phyloP scores from a whole-genome alignment of 805 yeast genomes.

The Pichia thaimueangensis region DNA sequence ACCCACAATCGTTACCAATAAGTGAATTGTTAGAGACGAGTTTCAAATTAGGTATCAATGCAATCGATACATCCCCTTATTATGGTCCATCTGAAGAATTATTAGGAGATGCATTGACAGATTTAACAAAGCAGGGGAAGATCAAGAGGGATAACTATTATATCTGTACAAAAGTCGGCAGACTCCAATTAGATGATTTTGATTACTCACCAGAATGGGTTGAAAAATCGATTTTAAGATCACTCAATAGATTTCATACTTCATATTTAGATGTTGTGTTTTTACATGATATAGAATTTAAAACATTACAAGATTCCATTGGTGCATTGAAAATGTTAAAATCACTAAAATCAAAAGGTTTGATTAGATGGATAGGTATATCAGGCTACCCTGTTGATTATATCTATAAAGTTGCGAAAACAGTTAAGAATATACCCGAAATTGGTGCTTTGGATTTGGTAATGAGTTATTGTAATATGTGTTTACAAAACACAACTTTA shows the following conservation, averaged over 20 bases:
- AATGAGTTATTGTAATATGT: conserved; percentile 74
- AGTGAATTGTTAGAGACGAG: conserved; percentile 52
- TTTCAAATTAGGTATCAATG: conserved; percentile 60
- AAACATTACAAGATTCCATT: conserved; percentile 43
- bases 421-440: conserved; percentile 30
- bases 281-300: conserved; percentile 87
- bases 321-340: conserved; percentile 60
- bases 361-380: conserved; percentile 61
- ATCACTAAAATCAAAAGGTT: conserved; percentile 56
- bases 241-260: conserved; percentile 61
- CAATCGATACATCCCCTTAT: conserved; percentile 89
- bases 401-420: conserved; percentile 45
- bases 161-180: conserved; percentile 82
- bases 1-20: conserved; percentile 58
- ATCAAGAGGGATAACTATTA: conserved; percentile 57
- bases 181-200: conserved; percentile 60
- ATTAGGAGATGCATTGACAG: conserved; percentile 58
- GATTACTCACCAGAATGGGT: conserved; percentile 65
- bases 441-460: conserved; percentile 69
- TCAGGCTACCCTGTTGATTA: conserved; percentile 83
- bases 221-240: conserved; percentile 55
- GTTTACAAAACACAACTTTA: conserved; percentile 65
- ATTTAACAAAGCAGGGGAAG: conserved; percentile 28
- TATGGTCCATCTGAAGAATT: conserved; percentile 83
- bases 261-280: conserved; percentile 73